Evolutionary conservation across 1,284 basidiomycete genomes (phyloP), one percentile per base, ranked within the genome.

Genomic region (Rhodotorula sp.): DNA sequence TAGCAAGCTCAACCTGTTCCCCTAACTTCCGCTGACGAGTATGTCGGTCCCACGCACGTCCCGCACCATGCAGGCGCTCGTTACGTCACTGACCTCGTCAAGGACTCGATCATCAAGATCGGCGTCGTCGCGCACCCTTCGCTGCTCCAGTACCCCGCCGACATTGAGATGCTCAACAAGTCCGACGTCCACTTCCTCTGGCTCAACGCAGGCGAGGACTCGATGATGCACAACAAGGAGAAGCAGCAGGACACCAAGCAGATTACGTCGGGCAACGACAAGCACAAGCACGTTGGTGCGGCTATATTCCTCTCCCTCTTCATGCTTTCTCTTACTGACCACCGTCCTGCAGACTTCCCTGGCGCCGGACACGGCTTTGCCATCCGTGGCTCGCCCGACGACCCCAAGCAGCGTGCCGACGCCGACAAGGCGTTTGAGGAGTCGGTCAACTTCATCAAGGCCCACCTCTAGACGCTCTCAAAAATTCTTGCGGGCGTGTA

Each of bases 1-100:
- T 60, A 86, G 87, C 67, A 81, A 47, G 89, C 89, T 77, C 85
- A 90, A 72, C 84, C 90, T 59, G 87, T 87, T 0, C 86, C 89
- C 71, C 87, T n/a, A n/a, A 60, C 48, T 64, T 70, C n/a, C 56
- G 67, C 56, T 27, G 13, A 10, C 29, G 10, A 15, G 34, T 24
- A 13, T 22, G 13, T n/a, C 36, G 29, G 10, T 29, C 4, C n/a
- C 27, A 13, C 34, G 27, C 47, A 22, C 30, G 20, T 19, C 58
- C 44, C 46, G 29, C 19, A 2, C 20, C 46, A 6, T 46, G 46
- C 46, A 48, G 44, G 56, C 19, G 60, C 36, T 15, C 51, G 44
- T 24, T 53, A 32, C 49, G 29, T 46, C 24, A 32, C n/a, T n/a
- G 49, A 52, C 51, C 60, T 62, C 44, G 51, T 62, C 44, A 44